Evolutionary conservation across 805 yeast genomes (phyloP).

Genomic region (Komagataella mondaviorum): DNA sequence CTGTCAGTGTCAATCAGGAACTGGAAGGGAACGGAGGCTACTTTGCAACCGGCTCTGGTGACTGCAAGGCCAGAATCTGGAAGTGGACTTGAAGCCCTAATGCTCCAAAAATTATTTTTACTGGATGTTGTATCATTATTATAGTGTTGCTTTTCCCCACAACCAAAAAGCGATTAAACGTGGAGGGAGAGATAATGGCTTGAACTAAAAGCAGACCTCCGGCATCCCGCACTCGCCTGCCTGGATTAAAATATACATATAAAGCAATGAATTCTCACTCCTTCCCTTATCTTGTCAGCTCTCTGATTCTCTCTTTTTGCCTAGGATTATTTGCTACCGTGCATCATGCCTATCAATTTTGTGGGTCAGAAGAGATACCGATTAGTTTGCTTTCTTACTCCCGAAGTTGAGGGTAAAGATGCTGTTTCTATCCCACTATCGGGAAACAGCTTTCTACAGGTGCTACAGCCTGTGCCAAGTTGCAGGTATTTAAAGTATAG

Average conservation of each 20-base stretch:
- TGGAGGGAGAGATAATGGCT: background rate
- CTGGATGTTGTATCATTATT: background rate
- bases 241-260: background rate
- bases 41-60: slow-evolving; percentile 97
- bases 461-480: background rate
- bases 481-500: background rate
- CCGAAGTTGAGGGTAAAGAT: background rate
- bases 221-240: background rate
- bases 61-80: slow-evolving; percentile 96
- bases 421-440: background rate
- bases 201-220: background rate
- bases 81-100: slow-evolving; percentile 32
- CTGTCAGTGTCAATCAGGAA: slow-evolving; percentile 82
- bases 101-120: background rate
- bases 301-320: background rate
- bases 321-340: background rate
- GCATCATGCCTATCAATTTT: background rate
- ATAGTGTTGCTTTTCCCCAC: background rate
- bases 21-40: slow-evolving; percentile 57
- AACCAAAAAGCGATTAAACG: background rate
- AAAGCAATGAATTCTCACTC: background rate
- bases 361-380: background rate
- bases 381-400: background rate
- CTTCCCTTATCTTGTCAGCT: background rate
- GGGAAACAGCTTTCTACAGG: background rate